Conservation (phyloP, 169 alveolate genomes). For the Plasmodium falciparum region DNA sequence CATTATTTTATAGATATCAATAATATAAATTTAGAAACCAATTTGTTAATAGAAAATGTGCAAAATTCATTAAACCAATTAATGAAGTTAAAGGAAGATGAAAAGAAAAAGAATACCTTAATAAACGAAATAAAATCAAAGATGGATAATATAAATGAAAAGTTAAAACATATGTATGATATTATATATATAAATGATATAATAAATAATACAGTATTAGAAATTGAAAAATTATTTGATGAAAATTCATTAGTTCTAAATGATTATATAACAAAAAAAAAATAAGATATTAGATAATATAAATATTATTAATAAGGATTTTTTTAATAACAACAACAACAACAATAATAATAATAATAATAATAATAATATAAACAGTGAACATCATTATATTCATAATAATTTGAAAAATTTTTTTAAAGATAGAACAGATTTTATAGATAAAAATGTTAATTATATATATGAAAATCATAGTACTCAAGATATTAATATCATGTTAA, state of each 20-base stretch:
- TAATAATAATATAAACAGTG: too few species aligned
- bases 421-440: too few species aligned
- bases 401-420: too few species aligned
- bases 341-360: not conserved
- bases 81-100: too few species aligned
- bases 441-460: too few species aligned
- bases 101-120: not conserved
- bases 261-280: conserved; percentile 24
- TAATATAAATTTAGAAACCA: too few species aligned
- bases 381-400: too few species aligned
- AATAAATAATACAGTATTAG: not conserved
- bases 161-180: conserved; percentile 12
- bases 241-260: conserved; percentile 11
- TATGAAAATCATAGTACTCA: too few species aligned
- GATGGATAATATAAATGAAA: conserved; percentile 24
- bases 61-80: too few species aligned
- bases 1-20: too few species aligned
- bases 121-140: not conserved
- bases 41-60: too few species aligned
- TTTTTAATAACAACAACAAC: not conserved
- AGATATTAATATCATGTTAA: too few species aligned
- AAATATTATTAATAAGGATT: conserved; percentile 4
- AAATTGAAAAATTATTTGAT: conserved; percentile 7
- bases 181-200: conserved; percentile 3
- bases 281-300: conserved; percentile 6